phyloP scores from a whole-genome alignment of 225 moss, liverwort and hornwort genomes.

The Ulota crispa region DNA sequence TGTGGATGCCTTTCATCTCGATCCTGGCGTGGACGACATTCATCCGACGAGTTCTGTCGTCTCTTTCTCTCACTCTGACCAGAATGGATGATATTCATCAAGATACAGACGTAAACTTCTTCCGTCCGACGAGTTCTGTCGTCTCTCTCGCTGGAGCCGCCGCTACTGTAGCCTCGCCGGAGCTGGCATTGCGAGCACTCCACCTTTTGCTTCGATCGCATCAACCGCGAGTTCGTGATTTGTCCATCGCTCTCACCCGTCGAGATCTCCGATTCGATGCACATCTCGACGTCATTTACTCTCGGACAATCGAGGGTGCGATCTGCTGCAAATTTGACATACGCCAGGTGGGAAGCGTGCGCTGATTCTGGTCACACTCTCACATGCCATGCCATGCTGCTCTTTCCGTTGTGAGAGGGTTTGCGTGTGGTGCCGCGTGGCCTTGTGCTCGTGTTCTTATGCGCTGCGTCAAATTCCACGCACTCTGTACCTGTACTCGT shows the following conservation, averaged over 20 bases:
- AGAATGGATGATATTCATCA: too few species aligned
- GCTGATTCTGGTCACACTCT: not conserved
- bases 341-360: not conserved
- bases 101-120: too few species aligned
- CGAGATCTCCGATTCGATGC: not conserved
- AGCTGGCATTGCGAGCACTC: not conserved
- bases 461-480: not conserved
- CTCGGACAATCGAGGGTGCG: not conserved
- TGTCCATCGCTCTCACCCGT: not conserved
- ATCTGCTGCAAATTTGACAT: not conserved
- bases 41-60: too few species aligned
- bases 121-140: too few species aligned
- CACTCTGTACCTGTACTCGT: not conserved
- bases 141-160: too few species aligned
- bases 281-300: not conserved
- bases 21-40: too few species aligned
- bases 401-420: not conserved
- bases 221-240: not conserved
- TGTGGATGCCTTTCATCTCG: too few species aligned
- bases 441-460: not conserved
- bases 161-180: too few species aligned
- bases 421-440: not conserved
- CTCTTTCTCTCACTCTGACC: too few species aligned
- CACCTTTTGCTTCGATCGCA: not conserved
- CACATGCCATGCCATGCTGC: not conserved